These are phyloP conservation scores for Cryptococcus floricola DNA, from an alignment of 1,284 basidiomycete genomes.

Conservation along the genomic window DNA sequence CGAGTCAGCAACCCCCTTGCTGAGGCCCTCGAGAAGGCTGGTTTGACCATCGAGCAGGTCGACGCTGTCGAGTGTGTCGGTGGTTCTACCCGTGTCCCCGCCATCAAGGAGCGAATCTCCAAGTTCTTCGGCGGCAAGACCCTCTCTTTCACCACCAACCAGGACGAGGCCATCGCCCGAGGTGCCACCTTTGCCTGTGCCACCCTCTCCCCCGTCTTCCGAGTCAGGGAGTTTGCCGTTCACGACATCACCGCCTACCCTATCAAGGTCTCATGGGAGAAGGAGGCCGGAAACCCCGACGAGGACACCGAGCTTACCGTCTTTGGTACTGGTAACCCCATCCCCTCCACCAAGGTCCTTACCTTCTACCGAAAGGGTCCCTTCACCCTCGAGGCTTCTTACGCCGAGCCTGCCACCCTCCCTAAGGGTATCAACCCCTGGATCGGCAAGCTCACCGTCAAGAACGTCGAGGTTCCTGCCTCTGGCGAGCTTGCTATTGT, in stretches of 20 bases:
- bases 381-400: slow-evolving; percentile 80
- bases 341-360: slow-evolving; percentile 89
- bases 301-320: slow-evolving; percentile 85
- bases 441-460: slow-evolving; percentile 73
- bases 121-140: slow-evolving; percentile 63
- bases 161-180: slow-evolving; percentile 89
- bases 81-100: slow-evolving; percentile 65
- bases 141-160: slow-evolving; percentile 84
- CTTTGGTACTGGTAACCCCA: slow-evolving; percentile 73
- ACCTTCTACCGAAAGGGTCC: slow-evolving; percentile 85
- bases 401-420: slow-evolving; percentile 64
- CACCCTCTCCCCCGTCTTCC: slow-evolving; percentile 91
- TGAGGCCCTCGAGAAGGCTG: slow-evolving; percentile 58
- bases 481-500: slow-evolving; percentile 71
- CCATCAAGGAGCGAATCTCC: slow-evolving; percentile 64
- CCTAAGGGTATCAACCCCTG: slow-evolving; percentile 77
- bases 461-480: slow-evolving; percentile 63
- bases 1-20: slow-evolving; percentile 58
- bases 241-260: slow-evolving; percentile 79
- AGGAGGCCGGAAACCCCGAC: slow-evolving; percentile 66
- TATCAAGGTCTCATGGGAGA: slow-evolving; percentile 81
- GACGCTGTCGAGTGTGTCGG: slow-evolving; percentile 66
- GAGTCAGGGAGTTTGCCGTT: slow-evolving; percentile 84
- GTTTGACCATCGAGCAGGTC: slow-evolving; percentile 59
- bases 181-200: slow-evolving; percentile 93